A percentile compares a stretch with the other conserved stretches of the same genome.
phyloP scores from a whole-genome alignment of 305 asterid species.

The Fraxinus sp. region DNA sequence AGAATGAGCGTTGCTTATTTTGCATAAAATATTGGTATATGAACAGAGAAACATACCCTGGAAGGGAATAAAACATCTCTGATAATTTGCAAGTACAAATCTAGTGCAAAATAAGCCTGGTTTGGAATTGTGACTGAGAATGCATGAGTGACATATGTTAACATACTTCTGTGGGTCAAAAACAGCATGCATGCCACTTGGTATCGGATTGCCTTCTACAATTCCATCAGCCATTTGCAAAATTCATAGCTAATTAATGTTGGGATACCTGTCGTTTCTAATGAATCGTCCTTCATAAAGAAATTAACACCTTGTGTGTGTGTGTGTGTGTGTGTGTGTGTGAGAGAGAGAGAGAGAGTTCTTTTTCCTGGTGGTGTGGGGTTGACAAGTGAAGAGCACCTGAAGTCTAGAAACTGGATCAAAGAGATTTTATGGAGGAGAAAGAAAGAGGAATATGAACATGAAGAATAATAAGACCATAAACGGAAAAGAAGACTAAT shows the following conservation, averaged over 20 bases:
- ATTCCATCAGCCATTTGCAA: conserved; percentile 8
- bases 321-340: background rate
- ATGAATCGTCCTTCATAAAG: background rate
- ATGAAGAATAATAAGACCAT: background rate
- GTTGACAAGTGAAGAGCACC: background rate
- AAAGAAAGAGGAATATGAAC: background rate
- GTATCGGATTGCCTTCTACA: conserved; percentile 29
- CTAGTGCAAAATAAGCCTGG: background rate
- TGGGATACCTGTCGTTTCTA: background rate
- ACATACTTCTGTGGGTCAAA: conserved; percentile 14
- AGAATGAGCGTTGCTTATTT: background rate
- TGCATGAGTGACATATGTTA: conserved; percentile 35
- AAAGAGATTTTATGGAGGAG: background rate
- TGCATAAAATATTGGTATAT: background rate
- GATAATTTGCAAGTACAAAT: background rate
- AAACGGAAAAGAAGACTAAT: background rate
- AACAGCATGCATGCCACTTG: conserved; percentile 71
- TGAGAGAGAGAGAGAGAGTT: background rate
- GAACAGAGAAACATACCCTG: conserved; percentile 26
- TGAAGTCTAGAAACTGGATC: background rate
- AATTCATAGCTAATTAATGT: background rate
- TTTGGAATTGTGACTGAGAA: conserved; percentile 12
- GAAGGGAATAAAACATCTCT: background rate
- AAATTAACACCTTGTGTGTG: background rate
- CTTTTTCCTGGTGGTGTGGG: background rate